These are phyloP conservation scores for Boletus reticuloceps DNA, from an alignment of 768 basidiomycete species.

Conservation along the genomic window DNA sequence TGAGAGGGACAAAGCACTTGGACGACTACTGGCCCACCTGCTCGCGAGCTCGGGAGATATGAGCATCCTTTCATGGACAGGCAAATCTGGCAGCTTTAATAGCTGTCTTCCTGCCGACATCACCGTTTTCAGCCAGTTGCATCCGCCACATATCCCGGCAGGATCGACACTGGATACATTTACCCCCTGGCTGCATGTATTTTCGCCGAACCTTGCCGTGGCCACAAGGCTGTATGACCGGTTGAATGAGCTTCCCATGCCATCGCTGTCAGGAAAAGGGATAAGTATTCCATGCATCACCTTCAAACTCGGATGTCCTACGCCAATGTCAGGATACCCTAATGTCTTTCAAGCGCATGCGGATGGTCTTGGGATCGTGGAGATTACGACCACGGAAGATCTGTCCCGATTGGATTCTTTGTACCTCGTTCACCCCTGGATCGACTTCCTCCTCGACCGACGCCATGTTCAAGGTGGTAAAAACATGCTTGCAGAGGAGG, in stretches of 20 bases:
- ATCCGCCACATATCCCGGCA: neutral
- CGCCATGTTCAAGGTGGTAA: neutral
- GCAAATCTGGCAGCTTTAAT: neutral
- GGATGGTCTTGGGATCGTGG: neutral
- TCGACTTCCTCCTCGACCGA: neutral
- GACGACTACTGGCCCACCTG: neutral
- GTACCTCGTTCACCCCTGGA: neutral
- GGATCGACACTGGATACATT: neutral
- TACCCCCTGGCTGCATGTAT: neutral
- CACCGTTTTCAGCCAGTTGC: neutral
- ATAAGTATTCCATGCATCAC: neutral
- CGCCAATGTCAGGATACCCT: neutral
- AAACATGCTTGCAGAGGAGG: no score
- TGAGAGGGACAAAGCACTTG: neutral
- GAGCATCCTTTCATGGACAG: neutral
- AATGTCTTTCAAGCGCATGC: neutral
- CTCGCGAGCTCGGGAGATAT: neutral
- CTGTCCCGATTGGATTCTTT: neutral
- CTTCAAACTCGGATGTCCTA: neutral
- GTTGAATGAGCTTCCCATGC: neutral
- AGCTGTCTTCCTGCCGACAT: neutral
- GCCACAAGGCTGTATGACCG: neutral
- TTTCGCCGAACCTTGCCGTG: neutral
- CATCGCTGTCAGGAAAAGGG: neutral
- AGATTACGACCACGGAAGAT: neutral